A percentile compares a stretch with the other conserved stretches of the same genome.
Evolutionary conservation across 768 basidiomycete species (phyloP).

Genomic region (Tylopilus rubrobrunneus): DNA sequence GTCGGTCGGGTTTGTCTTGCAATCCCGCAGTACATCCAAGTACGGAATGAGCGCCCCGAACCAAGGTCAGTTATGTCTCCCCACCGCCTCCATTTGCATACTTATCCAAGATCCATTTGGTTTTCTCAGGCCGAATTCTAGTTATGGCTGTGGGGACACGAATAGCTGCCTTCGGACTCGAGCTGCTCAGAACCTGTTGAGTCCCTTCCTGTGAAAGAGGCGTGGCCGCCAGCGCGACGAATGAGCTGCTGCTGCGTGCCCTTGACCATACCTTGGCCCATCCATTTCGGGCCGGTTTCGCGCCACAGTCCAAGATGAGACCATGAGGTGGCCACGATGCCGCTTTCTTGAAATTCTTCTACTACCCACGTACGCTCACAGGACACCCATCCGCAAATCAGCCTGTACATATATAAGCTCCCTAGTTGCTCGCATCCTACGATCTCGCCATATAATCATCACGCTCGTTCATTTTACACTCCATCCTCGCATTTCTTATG

Average conservation of each 20-base stretch:
- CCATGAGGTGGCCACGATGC: constrained; percentile 36
- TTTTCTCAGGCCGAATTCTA: constrained; percentile 22
- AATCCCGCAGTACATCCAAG: constrained; percentile 4
- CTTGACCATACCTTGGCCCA: constrained; percentile 25
- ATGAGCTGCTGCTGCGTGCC: constrained; percentile 21
- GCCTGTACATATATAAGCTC: constrained; percentile 34
- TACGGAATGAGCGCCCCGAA: constrained; percentile 12
- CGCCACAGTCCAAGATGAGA: constrained; percentile 30
- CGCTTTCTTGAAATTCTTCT: constrained; percentile 21
- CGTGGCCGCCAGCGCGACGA: constrained; percentile 17
- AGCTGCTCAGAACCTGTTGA: constrained; percentile 13
- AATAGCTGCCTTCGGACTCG: constrained; percentile 21
- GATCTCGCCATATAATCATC: constrained; percentile 16
- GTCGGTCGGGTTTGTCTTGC: constrained; percentile 8
- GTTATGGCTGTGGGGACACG: constrained; percentile 23
- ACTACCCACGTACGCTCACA: constrained; percentile 20
- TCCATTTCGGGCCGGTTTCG: constrained; percentile 28
- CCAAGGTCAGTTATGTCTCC: constrained; percentile 20
- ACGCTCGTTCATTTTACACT: constrained; percentile 17
- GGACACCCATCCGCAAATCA: constrained; percentile 26
- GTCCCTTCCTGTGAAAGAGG: constrained; percentile 19
- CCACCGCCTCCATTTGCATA: constrained; percentile 11
- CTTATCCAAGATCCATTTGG: constrained; percentile 17
- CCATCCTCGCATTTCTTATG: constrained; percentile 17
- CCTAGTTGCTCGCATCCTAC: constrained; percentile 9